phyloP scores from a whole-genome alignment of 2,329 filamentous ascomycete genomes.

The Trichoderma gracile region DNA sequence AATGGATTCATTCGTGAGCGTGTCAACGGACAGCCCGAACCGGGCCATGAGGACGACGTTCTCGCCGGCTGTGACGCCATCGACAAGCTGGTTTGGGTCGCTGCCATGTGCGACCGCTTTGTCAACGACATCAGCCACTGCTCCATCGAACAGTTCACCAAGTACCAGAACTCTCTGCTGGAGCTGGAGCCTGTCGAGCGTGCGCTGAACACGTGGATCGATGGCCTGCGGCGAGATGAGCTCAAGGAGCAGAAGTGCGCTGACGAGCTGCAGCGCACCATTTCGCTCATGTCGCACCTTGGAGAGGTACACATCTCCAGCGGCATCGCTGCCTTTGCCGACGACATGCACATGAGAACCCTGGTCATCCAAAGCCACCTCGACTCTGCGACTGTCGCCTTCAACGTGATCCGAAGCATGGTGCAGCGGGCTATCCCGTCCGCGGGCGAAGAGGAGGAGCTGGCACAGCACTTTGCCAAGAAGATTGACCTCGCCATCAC shows the following conservation, averaged over 20 bases:
- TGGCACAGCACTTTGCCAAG: conserved; percentile 65
- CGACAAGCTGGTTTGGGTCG: conserved; percentile 83
- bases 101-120: conserved; percentile 80
- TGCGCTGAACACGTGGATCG: conserved; percentile 84
- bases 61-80: conserved; percentile 79
- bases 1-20: conserved; percentile 78
- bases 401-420: conserved; percentile 64
- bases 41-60: conserved; percentile 73
- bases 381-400: conserved; percentile 71
- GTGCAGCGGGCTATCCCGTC: conserved; percentile 64
- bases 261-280: conserved; percentile 77
- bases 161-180: conserved; percentile 76
- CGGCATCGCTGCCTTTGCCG: conserved; percentile 71
- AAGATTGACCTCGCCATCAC: conserved; percentile 71
- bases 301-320: conserved; percentile 75
- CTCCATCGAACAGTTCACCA: conserved; percentile 73
- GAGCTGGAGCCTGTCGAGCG: conserved; percentile 92
- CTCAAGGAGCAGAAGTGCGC: conserved; percentile 82
- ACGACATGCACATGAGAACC: conserved; percentile 76
- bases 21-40: conserved; percentile 65
- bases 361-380: conserved; percentile 77
- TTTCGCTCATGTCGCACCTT: conserved; percentile 84
- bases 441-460: conserved; percentile 59
- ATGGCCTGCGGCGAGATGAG: conserved; percentile 78
- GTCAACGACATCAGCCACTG: conserved; percentile 77